phyloP scores from a whole-genome alignment of 1,139 yeast species.

The Sporopachydermia cereana region DNA sequence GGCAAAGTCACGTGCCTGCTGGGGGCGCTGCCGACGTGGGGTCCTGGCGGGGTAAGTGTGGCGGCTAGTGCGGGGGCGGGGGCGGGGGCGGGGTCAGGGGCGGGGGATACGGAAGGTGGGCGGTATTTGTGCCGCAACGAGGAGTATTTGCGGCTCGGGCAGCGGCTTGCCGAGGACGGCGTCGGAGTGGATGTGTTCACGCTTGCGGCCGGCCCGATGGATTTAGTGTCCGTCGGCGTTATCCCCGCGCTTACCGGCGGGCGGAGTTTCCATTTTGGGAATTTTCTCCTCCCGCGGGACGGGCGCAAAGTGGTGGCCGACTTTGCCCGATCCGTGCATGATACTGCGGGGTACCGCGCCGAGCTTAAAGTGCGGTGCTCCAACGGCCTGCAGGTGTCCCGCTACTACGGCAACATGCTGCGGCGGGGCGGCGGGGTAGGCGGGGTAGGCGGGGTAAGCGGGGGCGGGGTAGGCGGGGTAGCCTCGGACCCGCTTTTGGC shows the following conservation, averaged over 20 bases:
- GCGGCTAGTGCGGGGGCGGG: not conserved
- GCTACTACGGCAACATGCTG: conserved; percentile 52
- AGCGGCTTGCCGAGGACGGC: conserved; percentile 43
- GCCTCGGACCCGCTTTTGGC: conserved; percentile 62
- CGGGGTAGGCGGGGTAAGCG: too few species aligned
- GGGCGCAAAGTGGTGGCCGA: conserved; percentile 55
- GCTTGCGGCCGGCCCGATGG: conserved; percentile 55
- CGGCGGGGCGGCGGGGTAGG: conserved; percentile 18
- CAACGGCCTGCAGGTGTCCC: conserved; percentile 74
- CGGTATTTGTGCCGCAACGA: conserved; percentile 1
- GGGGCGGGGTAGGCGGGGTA: too few species aligned
- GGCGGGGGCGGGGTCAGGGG: not conserved
- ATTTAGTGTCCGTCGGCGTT: conserved; percentile 61
- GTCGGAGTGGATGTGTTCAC: conserved; percentile 73
- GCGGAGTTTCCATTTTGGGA: conserved; percentile 46
- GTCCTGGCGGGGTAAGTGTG: not conserved
- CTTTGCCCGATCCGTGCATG: conserved; percentile 35
- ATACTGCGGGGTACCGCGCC: conserved; percentile 61
- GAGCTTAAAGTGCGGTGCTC: conserved; percentile 82
- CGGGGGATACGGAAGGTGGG: not conserved
- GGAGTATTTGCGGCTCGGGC: conserved; percentile 32
- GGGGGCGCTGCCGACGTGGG: conserved; percentile 2
- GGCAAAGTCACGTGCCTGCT: conserved; percentile 71
- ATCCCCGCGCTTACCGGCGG: conserved; percentile 72
- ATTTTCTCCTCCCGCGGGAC: conserved; percentile 61